These are phyloP conservation scores for Acer saccharum DNA, from an alignment of 345 rosid genomes.

Conservation along the genomic window DNA sequence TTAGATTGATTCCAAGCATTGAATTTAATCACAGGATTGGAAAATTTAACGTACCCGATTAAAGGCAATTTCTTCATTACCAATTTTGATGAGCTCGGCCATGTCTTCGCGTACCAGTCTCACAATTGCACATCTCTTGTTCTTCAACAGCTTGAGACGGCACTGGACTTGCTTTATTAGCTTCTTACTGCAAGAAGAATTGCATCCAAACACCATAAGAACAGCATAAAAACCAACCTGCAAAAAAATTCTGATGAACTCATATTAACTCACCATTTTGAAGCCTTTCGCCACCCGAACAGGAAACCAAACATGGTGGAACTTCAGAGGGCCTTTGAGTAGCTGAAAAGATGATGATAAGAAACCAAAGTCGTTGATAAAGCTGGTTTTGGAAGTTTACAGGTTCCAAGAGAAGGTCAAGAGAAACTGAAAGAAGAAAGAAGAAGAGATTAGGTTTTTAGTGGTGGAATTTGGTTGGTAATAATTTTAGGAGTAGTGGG, in stretches of 20 bases:
- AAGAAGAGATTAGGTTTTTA: conserved; percentile 20
- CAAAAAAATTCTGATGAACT: neutral
- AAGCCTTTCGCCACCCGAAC: conserved; percentile 81
- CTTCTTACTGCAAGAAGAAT: conserved; percentile 53
- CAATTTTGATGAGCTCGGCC: conserved; percentile 62
- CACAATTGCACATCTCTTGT: conserved; percentile 60
- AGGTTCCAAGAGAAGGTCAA: neutral
- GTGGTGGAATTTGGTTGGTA: conserved; percentile 25
- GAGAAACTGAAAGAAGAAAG: neutral
- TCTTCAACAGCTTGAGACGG: conserved; percentile 69
- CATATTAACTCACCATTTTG: conserved; percentile 51
- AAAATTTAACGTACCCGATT: conserved; percentile 42
- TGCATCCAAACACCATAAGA: neutral
- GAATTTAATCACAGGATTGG: neutral
- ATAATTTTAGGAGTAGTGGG: conserved; percentile 48
- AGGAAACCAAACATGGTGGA: conserved; percentile 63
- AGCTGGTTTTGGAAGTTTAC: conserved; percentile 6
- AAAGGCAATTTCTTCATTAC: conserved; percentile 50
- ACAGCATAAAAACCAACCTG: neutral
- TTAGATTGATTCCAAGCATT: neutral
- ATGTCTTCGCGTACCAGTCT: conserved; percentile 66
- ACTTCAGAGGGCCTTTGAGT: conserved; percentile 10
- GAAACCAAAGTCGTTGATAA: neutral
- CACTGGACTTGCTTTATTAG: conserved; percentile 56
- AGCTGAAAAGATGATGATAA: neutral